A percentile compares a stretch with the other conserved stretches of the same genome.
These are phyloP conservation scores for Aspergillus fischeri DNA, from an alignment of 2,329 filamentous ascomycete species.

Conservation along the genomic window DNA sequence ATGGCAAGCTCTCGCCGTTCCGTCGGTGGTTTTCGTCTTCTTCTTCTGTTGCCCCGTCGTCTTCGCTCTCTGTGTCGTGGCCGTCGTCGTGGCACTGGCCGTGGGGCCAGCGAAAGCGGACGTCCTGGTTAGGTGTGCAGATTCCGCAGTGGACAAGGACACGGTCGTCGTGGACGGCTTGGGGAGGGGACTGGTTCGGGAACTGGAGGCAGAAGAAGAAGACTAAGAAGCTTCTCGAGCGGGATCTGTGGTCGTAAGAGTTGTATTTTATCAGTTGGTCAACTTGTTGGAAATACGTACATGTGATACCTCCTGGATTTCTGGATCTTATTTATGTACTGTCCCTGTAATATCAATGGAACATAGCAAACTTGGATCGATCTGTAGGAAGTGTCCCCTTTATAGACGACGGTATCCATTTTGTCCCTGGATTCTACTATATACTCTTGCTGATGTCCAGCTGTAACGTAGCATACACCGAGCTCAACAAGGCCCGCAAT, in stretches of 20 bases:
- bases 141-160: constrained; percentile 5
- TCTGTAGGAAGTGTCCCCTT: not conserved
- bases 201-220: constrained; percentile 1
- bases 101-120: constrained; percentile 12
- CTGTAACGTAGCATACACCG: not conserved
- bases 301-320: not conserved
- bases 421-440: not conserved
- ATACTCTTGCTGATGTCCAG: not conserved
- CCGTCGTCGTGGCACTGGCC: constrained; percentile 15
- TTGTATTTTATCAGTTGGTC: not conserved
- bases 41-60: not conserved
- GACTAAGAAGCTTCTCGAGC: constrained; percentile 7
- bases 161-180: constrained; percentile 3
- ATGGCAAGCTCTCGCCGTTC: constrained; percentile 2
- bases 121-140: constrained; percentile 10
- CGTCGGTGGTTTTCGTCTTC: constrained; percentile 6
- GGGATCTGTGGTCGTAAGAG: constrained; percentile 19
- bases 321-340: not conserved
- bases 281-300: not conserved
- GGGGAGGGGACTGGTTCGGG: not conserved
- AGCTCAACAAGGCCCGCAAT: not conserved
- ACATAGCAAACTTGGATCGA: not conserved
- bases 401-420: no score
- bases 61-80: constrained; percentile 10
- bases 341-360: not conserved